Evolutionary conservation across 768 basidiomycete species (phyloP), one percentile per base, ranked within the genome.

Genomic region (Psilocybe tampanensis): DNA sequence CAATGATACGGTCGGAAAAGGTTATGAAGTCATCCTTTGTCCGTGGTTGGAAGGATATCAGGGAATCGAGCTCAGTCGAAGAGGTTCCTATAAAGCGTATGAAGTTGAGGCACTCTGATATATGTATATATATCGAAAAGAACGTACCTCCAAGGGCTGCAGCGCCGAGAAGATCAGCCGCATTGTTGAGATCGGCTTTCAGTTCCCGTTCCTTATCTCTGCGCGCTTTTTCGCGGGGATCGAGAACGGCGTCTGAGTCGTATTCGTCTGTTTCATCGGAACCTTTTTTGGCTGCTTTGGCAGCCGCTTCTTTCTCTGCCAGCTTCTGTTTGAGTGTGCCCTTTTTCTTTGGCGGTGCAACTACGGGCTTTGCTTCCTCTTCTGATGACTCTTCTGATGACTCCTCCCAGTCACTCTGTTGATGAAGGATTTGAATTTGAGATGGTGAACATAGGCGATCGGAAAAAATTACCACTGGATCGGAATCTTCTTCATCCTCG

Each of bases 381-480:
- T 84, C 85, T 1, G 90, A 90, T 32, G 79, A 91, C 45, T 73
- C 72, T 9, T 67, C 66, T 9, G 70, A 72, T 1, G 72, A 73
- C 52, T 70, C 70, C 64, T 98, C 95, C 96, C 96, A 98, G 73
- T 97, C 95, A 72, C 92, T 94, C 94, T 96, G 65, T 29, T 5
- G 23, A 19, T n/a, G 60, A 39, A 19, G 33, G 12, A 58, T 60
- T 61, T 39, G 47, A 47, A 47, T 29, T 63, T 52, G 57, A 59
- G 42, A 42, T 26, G 4, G 23, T 29, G 24, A 33, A 13, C 19
- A n/a, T 1, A 33, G 22, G 17, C 24, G 17, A 19, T 32, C 42
- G 29, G 47, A 23, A 44, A n/a, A 41, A 81, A 90, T 65, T 67
- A 95, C 94, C 51, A 86, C 90, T 41, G 90, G 90, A 1, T 61